phyloP scores from a whole-genome alignment of 176 grass and related monocot genomes.

The Carex myosuroides region DNA sequence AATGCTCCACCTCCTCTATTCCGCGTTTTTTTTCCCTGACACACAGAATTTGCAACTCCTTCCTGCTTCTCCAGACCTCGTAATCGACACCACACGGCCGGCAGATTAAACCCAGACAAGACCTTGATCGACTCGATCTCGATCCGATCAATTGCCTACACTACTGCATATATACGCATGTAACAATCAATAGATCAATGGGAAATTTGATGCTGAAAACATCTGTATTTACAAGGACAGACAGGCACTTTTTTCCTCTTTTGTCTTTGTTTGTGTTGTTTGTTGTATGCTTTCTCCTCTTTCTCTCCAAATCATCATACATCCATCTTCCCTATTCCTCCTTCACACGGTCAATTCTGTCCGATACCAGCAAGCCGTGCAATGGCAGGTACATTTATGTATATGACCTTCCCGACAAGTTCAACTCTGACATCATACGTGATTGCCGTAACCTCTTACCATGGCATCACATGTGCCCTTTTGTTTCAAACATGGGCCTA shows the following conservation, averaged over 20 bases:
- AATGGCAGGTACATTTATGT: conserved; percentile 67
- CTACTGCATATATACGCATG: neutral
- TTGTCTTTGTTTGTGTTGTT: neutral
- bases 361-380: conserved; percentile 40
- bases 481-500: conserved; percentile 59
- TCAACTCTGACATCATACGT: conserved; percentile 60
- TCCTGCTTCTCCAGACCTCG: neutral
- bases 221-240: neutral
- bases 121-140: neutral
- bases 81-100: neutral
- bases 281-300: neutral
- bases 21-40: neutral
- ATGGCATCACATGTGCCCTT: conserved; percentile 58
- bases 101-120: neutral
- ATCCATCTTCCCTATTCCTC: conserved; percentile 14
- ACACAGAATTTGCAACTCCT: neutral
- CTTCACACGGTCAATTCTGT: conserved; percentile 16
- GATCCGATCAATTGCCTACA: neutral
- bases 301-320: conserved; percentile 11
- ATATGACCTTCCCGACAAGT: conserved; percentile 54
- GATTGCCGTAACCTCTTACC: conserved; percentile 39
- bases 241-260: neutral
- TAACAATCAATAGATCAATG: neutral
- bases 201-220: neutral
- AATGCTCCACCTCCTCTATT: neutral